Percentiles rank a stretch among this genome's conserved stretches.
Evolutionary conservation across 805 yeast genomes (phyloP).

Genomic region (Spathaspora girioi): DNA sequence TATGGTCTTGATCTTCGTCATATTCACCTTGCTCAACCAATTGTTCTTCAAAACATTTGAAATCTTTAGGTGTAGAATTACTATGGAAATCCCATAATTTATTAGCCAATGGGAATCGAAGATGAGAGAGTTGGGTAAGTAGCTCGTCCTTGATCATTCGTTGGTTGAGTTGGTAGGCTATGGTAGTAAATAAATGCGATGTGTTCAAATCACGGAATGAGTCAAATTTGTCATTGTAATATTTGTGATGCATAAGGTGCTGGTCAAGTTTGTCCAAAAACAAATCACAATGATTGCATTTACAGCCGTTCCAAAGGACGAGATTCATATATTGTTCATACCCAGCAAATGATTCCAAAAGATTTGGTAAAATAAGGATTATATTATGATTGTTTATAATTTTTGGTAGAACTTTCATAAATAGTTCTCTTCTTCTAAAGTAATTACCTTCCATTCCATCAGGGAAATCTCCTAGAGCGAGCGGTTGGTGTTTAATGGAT

Average conservation of each 20-base stretch:
- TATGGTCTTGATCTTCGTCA: constrained; percentile 22
- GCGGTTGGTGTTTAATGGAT: constrained; percentile 56
- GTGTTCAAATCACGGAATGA: constrained; percentile 59
- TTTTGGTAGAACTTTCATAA: constrained; percentile 45
- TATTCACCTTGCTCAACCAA: constrained; percentile 34
- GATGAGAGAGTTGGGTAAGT: constrained; percentile 10
- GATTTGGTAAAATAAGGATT: constrained; percentile 53
- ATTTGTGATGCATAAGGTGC: constrained; percentile 61
- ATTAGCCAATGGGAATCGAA: constrained; percentile 17
- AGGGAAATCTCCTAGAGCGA: constrained; percentile 49
- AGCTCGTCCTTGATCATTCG: constrained; percentile 20
- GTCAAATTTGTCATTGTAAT: constrained; percentile 44
- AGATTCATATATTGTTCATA: constrained; percentile 72
- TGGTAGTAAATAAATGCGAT: constrained; percentile 51
- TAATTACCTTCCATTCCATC: constrained; percentile 78
- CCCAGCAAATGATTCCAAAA: constrained; percentile 57
- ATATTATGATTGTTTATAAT: constrained; percentile 23
- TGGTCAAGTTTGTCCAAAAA: constrained; percentile 53
- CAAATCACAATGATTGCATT: constrained; percentile 53
- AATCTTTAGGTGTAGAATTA: constrained; percentile 7
- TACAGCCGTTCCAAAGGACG: constrained; percentile 75
- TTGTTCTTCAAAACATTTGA: constrained; percentile 30
- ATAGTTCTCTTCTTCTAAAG: constrained; percentile 53
- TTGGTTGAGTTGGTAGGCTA: constrained; percentile 41
- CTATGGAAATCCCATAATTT: constrained; percentile 33